phyloP scores from a whole-genome alignment of 1,284 basidiomycete genomes.

The Marasmius sp. region DNA sequence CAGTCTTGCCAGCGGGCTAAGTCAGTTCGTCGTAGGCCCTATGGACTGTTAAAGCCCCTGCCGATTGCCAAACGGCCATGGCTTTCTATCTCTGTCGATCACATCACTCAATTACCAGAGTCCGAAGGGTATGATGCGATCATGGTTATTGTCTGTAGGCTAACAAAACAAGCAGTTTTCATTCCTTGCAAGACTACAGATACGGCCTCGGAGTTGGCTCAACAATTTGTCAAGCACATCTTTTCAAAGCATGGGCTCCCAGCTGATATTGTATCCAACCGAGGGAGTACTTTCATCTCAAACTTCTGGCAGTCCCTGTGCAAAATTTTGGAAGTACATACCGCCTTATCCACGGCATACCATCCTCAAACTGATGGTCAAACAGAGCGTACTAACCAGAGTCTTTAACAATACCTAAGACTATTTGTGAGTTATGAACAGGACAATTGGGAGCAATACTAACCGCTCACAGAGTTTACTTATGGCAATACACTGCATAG shows the following conservation, averaged over 20 bases:
- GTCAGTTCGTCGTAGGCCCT: not conserved
- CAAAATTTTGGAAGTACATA: not conserved
- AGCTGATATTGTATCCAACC: not conserved
- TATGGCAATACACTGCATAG: not conserved
- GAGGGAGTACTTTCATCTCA: not conserved
- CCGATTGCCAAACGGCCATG: slow-evolving; percentile 2
- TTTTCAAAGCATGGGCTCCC: slow-evolving; percentile 5
- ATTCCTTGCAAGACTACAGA: too few species aligned
- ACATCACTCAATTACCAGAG: slow-evolving; percentile 26
- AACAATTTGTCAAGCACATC: not conserved
- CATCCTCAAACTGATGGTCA: not conserved
- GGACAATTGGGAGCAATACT: not conserved
- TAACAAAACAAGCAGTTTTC: too few species aligned
- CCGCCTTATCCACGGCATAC: not conserved
- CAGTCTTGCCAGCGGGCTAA: too few species aligned
- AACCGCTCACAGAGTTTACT: too few species aligned
- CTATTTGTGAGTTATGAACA: not conserved
- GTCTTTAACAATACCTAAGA: not conserved
- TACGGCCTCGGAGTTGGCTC: too few species aligned
- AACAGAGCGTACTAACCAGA: not conserved
- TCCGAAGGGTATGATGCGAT: slow-evolving; percentile 27
- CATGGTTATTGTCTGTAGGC: too few species aligned
- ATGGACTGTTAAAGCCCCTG: slow-evolving; percentile 5
- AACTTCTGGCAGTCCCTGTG: not conserved
- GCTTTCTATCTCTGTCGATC: slow-evolving; percentile 7